Conservation (phyloP, 768 basidiomycete genomes). For the Leccinum sublutescens region DNA sequence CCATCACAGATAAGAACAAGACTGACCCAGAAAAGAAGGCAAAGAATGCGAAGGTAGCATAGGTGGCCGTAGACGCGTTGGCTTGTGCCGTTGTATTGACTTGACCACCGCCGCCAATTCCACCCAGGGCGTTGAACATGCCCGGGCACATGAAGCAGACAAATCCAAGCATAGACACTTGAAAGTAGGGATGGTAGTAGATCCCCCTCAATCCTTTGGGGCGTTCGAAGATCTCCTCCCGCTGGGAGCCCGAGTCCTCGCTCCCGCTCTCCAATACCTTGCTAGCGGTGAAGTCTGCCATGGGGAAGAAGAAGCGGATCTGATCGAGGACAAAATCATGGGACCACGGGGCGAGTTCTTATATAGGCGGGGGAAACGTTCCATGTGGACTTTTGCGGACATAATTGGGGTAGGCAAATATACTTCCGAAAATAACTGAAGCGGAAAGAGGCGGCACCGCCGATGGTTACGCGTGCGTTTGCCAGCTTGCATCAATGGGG, state of each 20-base stretch:
- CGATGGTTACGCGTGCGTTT: background rate
- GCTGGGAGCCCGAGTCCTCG: conserved; percentile 30
- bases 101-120: conserved; percentile 79
- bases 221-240: conserved; percentile 40
- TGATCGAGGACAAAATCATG: background rate
- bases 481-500: background rate
- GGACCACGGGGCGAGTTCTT: conserved; percentile 11
- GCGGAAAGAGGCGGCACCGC: background rate
- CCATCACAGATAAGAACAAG: background rate
- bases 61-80: conserved; percentile 68
- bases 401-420: conserved; percentile 6
- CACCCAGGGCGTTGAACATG: conserved; percentile 77
- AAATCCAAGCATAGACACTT: conserved; percentile 60
- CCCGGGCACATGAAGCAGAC: conserved; percentile 63
- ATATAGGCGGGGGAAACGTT: background rate
- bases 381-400: conserved; percentile 7
- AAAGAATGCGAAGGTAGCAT: conserved; percentile 58
- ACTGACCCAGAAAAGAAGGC: conserved; percentile 73
- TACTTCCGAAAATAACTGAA: background rate
- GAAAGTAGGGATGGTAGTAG: conserved; percentile 51
- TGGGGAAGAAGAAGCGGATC: conserved; percentile 2
- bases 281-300: conserved; percentile 17
- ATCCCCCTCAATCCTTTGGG: conserved; percentile 52
- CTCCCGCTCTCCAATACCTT: conserved; percentile 27
- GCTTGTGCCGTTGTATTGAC: conserved; percentile 62